Evolutionary conservation across 768 basidiomycete genomes (phyloP), one percentile per base, ranked within the genome.

Genomic region (Dacryopinax primogenitus): DNA sequence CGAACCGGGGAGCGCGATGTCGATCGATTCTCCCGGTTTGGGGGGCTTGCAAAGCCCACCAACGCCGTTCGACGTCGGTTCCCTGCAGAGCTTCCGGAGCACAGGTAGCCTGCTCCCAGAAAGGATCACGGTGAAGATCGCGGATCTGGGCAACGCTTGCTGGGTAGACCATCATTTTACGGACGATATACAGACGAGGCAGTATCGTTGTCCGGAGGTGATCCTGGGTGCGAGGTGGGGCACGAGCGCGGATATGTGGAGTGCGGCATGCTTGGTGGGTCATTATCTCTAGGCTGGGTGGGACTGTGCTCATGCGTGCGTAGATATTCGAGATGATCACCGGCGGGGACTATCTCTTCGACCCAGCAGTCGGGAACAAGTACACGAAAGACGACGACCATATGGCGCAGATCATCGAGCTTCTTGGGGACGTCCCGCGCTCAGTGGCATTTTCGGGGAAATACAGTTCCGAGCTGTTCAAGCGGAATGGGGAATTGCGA

Each of bases 341-440:
- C 0, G 95, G 95, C 21, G 95, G 96, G 23, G 95, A 98, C 74
- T 99, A 98, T 76, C 83, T 99, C 36, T 99, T 99, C 73, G 96
- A 98, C 73, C 95, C 95, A 0, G 92, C 92, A 23, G 89, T 90
- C 0, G 95, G 95, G 1, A 86, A 90, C 61, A 85, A 93, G 41
- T 97, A 96, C 73, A 90, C 87, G 78, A 98, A 98, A 75, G 92
- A 95, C 75, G 92, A 94, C 73, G 90, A 92, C 72, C 94, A 99
- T 72, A 91, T 98, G 67, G 95, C 96, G 1, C 96, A 99, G 78
- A 91, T 98, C 68, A 91, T 97, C 75, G 95, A 99, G 77, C 81
- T 98, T 12, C 79, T 97, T 72, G 95, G 94, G 45, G 92, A 96
- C 69, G 82, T 95, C 41, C 92, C 92, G 1, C 85, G 85, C 72